phyloP scores from a whole-genome alignment of 352 stramenopile genomes.

The Globisporangium radiosum region DNA sequence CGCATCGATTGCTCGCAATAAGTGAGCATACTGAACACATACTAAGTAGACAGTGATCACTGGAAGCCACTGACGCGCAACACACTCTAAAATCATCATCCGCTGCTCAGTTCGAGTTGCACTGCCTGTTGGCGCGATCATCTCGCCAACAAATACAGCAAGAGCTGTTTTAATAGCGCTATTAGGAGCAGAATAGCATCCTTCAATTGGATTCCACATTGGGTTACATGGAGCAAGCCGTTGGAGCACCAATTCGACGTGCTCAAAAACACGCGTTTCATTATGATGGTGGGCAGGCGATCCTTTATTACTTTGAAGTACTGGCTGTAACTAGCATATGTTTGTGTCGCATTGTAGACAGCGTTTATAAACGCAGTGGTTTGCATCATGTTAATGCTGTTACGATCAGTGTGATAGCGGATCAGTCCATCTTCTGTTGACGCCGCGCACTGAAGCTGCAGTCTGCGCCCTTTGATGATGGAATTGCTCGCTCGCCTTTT shows the following conservation, averaged over 20 bases:
- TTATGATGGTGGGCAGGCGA: constrained; percentile 12
- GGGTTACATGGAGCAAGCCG: constrained; percentile 12
- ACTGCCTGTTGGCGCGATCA: background rate
- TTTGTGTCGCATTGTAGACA: constrained; percentile 7
- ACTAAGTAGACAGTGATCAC: background rate
- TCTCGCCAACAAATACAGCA: background rate
- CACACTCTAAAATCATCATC: background rate
- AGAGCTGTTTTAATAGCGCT: constrained; percentile 4
- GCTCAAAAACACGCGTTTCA: background rate
- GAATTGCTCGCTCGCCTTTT: constrained; percentile 7
- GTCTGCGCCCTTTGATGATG: constrained; percentile 14
- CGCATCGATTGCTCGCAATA: background rate
- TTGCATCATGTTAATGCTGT: no score
- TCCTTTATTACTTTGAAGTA: constrained; percentile 18
- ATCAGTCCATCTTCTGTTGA: constrained; percentile 5
- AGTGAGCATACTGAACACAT: background rate
- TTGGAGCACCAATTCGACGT: constrained; percentile 15
- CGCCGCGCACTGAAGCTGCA: constrained; percentile 13
- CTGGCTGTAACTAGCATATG: constrained; percentile 1
- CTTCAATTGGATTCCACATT: constrained; percentile 21
- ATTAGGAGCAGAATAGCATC: constrained; percentile 16
- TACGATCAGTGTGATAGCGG: background rate
- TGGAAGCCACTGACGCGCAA: background rate
- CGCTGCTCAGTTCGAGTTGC: background rate
- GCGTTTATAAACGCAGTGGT: background rate